Evolutionary conservation across 257 asterid genomes (phyloP).

Genomic region (Echites panduratus): DNA sequence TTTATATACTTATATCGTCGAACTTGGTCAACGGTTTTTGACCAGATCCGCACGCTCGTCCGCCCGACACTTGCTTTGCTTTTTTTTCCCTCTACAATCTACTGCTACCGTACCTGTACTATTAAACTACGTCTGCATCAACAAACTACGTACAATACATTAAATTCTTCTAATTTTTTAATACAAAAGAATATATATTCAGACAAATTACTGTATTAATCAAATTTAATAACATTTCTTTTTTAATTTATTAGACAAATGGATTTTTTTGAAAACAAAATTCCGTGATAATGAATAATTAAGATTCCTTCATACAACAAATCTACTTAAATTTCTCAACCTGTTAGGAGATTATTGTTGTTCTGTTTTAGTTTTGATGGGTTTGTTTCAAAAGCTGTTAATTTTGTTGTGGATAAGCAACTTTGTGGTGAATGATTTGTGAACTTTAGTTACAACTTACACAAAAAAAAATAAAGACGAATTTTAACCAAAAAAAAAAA

Average conservation of each 20-base stretch:
- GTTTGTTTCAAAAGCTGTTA: slow-evolving; percentile 45
- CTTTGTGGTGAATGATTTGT: neutral
- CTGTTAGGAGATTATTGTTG: neutral
- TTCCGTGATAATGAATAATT: neutral
- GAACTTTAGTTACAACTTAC: slow-evolving; percentile 3
- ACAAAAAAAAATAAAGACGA: neutral
- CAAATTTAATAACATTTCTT: neutral
- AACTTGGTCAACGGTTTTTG: slow-evolving; percentile 52
- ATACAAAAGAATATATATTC: too few species aligned
- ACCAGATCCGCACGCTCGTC: slow-evolving; percentile 60
- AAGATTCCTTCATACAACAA: neutral
- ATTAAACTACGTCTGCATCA: neutral
- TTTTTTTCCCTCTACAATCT: neutral
- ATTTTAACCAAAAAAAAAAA: neutral
- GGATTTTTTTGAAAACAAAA: too few species aligned
- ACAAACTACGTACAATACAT: neutral
- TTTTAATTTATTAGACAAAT: too few species aligned
- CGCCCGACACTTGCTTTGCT: slow-evolving; percentile 12
- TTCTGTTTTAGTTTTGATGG: slow-evolving; percentile 17
- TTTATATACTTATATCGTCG: neutral
- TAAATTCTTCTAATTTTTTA: too few species aligned
- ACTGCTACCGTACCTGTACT: neutral
- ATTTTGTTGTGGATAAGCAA: slow-evolving; percentile 30
- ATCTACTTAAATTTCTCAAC: neutral
- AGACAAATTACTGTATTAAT: neutral